phyloP scores from a whole-genome alignment of 768 basidiomycete species.

The Pisolithus marmoratus region DNA sequence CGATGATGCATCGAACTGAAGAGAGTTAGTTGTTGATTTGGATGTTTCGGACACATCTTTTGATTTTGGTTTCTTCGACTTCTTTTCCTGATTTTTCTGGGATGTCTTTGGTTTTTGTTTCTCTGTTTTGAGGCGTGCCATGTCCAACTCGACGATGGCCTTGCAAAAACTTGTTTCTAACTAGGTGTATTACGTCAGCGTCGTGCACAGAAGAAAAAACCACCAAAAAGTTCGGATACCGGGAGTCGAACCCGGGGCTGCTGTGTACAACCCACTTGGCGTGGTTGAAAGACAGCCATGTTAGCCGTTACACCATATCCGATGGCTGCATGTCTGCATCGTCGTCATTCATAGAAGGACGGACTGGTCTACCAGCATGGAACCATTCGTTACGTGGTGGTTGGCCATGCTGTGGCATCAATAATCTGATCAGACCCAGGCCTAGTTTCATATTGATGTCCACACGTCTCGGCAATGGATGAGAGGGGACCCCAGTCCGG shows the following conservation, averaged over 20 bases:
- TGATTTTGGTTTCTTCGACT: not conserved
- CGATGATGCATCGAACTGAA: conserved; percentile 30
- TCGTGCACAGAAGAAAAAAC: too few species aligned
- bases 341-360: too few species aligned
- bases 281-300: conserved; percentile 15
- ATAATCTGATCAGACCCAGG: too few species aligned
- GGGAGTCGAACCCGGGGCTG: conserved; percentile 16
- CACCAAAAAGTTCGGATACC: conserved; percentile 10
- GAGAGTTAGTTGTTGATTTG: not conserved
- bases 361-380: too few species aligned
- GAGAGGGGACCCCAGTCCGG: not conserved
- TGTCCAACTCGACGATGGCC: not conserved
- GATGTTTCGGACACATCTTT: not conserved
- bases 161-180: too few species aligned
- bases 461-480: too few species aligned
- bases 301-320: conserved; percentile 16
- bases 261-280: conserved; percentile 4
- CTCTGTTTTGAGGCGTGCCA: conserved; percentile 2
- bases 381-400: too few species aligned
- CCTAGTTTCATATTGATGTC: too few species aligned
- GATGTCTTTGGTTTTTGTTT: conserved; percentile 10
- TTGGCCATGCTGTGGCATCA: too few species aligned
- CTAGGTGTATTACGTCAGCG: too few species aligned
- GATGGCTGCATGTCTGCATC: conserved; percentile 1
- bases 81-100: not conserved